Percentiles rank a stretch among this genome's conserved stretches.
These are phyloP conservation scores for Trichothecium sympodiale DNA, from an alignment of 2,329 filamentous ascomycete genomes.

Conservation along the genomic window DNA sequence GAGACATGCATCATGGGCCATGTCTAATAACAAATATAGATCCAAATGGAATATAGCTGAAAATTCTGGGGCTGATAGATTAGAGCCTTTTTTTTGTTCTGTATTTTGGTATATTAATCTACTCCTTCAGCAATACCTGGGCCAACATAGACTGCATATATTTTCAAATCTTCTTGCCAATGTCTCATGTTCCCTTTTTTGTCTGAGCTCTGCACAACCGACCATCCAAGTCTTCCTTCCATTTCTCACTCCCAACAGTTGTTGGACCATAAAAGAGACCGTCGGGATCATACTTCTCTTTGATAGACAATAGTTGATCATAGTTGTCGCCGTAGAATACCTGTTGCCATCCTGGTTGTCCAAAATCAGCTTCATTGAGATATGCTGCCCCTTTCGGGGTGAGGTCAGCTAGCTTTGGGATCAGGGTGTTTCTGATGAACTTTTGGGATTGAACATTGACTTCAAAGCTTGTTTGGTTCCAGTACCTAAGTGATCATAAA, in stretches of 20 bases:
- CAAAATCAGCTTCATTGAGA: slow-evolving; percentile 35
- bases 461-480: neutral
- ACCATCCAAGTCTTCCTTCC: slow-evolving; percentile 17
- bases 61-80: too few species aligned
- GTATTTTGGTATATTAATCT: too few species aligned
- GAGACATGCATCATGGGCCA: too few species aligned
- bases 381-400: slow-evolving; percentile 20
- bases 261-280: slow-evolving; percentile 31
- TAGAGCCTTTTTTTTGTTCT: too few species aligned
- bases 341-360: slow-evolving; percentile 24
- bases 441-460: neutral
- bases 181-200: too few species aligned
- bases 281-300: slow-evolving; percentile 32
- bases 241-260: slow-evolving; percentile 34
- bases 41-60: too few species aligned
- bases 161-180: too few species aligned
- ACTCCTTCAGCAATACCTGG: too few species aligned
- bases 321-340: slow-evolving; percentile 32
- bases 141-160: too few species aligned
- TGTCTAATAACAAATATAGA: too few species aligned
- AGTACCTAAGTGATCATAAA: neutral
- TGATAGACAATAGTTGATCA: slow-evolving; percentile 23
- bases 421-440: slow-evolving; percentile 16
- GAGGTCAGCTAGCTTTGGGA: slow-evolving; percentile 20
- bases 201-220: slow-evolving; percentile 1